Conservation (phyloP, 176 grass and related monocot species). For the Oryza nivara region DNA sequence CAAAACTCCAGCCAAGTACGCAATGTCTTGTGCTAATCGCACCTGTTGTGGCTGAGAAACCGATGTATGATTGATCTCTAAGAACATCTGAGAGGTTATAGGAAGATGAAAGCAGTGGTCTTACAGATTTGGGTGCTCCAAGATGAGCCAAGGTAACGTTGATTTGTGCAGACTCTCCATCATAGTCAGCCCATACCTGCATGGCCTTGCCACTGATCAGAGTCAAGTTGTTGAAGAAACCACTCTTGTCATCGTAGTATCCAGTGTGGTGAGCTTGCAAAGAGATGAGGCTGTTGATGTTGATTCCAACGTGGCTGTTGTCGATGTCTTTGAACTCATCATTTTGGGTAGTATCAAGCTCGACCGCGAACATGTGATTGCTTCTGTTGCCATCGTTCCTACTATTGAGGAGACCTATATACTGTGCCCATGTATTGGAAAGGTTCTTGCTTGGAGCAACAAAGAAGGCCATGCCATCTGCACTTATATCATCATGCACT, state of each 20-base stretch:
- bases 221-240: constrained; percentile 22
- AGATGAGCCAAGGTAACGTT: constrained; percentile 28
- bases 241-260: constrained; percentile 6
- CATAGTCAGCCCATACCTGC: constrained; percentile 37
- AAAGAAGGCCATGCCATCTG: constrained; percentile 55
- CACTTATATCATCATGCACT: constrained; percentile 31
- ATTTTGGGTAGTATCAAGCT: constrained; percentile 49
- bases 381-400: constrained; percentile 38
- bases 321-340: constrained; percentile 47
- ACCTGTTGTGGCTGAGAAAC: constrained; percentile 44
- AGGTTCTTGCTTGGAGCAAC: constrained; percentile 45
- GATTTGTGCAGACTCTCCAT: constrained; percentile 17
- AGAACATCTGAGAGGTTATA: constrained; percentile 32
- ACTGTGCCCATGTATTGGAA: constrained; percentile 42
- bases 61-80: constrained; percentile 23
- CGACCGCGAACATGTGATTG: constrained; percentile 46
- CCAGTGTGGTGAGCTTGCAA: constrained; percentile 23
- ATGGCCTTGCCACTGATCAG: constrained; percentile 43
- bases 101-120: constrained; percentile 4
- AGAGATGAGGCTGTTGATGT: constrained; percentile 39
- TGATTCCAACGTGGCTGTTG: constrained; percentile 41
- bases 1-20: constrained; percentile 48
- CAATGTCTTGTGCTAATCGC: constrained; percentile 37
- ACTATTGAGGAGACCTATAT: constrained; percentile 45
- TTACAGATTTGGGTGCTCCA: constrained; percentile 16